A percentile compares a stretch with the other conserved stretches of the same genome.
Conservation (phyloP, 768 basidiomycete genomes). For the Amyloporia xantha region DNA sequence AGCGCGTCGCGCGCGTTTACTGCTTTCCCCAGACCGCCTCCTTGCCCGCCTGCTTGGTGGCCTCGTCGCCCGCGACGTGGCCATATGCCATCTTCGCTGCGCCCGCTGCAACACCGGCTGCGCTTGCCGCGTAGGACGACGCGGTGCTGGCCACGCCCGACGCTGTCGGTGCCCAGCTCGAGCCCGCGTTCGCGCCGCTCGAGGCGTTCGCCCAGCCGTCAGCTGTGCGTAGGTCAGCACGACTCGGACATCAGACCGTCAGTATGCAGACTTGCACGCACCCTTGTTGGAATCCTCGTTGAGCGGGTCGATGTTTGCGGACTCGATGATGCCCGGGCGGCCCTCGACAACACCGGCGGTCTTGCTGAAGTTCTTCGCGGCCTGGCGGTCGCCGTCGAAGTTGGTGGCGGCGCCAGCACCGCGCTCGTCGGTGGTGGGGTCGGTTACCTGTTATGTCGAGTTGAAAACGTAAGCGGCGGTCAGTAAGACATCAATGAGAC, state of each 20-base stretch:
- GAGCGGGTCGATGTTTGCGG: constrained; percentile 46
- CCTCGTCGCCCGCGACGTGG: constrained; percentile 29
- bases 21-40: constrained; percentile 24
- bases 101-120: constrained; percentile 26
- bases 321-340: constrained; percentile 51
- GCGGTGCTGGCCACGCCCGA: constrained; percentile 10
- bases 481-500: too few species aligned
- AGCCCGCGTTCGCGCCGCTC: constrained; percentile 11
- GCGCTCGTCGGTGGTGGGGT: constrained; percentile 32
- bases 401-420: constrained; percentile 36
- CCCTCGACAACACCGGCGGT: constrained; percentile 46
- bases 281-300: constrained; percentile 38
- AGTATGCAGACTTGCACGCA: constrained; percentile 17
- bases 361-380: constrained; percentile 32
- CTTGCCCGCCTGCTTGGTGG: constrained; percentile 27
- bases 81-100: constrained; percentile 34
- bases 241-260: background rate
- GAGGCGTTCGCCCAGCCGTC: constrained; percentile 33
- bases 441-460: constrained; percentile 26
- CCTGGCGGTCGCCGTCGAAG: constrained; percentile 35
- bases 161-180: constrained; percentile 5
- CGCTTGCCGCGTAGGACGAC: constrained; percentile 15
- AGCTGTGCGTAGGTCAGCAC: constrained; percentile 20
- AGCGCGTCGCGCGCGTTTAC: too few species aligned
- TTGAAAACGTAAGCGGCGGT: background rate